Base-by-base conservation (phyloP, 441 rosid species). In the Biscutella laevigata region DNA sequence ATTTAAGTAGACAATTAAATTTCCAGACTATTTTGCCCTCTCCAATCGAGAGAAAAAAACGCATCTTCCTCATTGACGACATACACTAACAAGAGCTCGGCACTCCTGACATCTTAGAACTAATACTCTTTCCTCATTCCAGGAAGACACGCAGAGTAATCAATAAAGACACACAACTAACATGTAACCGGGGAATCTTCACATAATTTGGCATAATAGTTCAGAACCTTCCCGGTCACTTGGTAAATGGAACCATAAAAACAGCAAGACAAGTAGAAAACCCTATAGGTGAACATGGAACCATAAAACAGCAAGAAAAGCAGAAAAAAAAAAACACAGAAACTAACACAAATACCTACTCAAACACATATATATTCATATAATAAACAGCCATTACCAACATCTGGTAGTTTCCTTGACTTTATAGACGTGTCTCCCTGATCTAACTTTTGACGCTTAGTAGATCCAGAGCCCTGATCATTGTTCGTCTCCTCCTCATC, bases 301-400 rank as follows among this genome's bases (percentile, higher is more conserved):
- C 10, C 40, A 51, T 8, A 19, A 26, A 28, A 10, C 53, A 36
- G 36, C 6, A 33, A 54, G 38, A 32, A 10, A 55, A 29, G 16
- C 24, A 57, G 36, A 68, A 49, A 46, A 48, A 44, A 32, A n/a
- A n/a, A n/a, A n/a, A n/a, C 59, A 37, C 13, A 67, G 58, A 57
- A 24, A 60, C 36, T 46, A 54, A 51, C 16, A 36, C 19, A 46
- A 33, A 56, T 57, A 46, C 19, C 67, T 48, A 66, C 53, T 43
- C 39, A 62, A 61, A 61, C 24, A 49, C 47, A 46, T 12, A 65
- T 53, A 65, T 46, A 57, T 57, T n/a, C n/a, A n/a, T n/a, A 62
- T 66, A 79, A 73, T n/a, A n/a, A n/a, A 73, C 67, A 74, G 77
- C 71, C 71, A 80, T 87, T 90, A 91, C 98, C 98, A 85, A 78